Evolutionary conservation across 257 asterid genomes (phyloP), one percentile per base, ranked within the genome.

Genomic region (Przewalskia tangutica): DNA sequence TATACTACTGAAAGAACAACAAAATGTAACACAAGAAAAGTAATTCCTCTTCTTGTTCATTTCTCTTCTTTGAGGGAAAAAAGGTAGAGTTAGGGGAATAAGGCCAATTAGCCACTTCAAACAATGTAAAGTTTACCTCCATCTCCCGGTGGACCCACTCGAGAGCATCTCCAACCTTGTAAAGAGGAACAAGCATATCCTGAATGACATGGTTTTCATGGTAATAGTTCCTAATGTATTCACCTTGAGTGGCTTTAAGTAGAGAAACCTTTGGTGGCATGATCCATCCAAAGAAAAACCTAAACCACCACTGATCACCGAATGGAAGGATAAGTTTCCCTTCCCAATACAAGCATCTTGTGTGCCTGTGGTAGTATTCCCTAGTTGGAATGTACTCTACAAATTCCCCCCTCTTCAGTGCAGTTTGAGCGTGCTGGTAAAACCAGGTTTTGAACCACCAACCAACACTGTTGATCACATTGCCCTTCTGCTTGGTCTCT

Each of bases 401-500:
- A 62, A 94, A 94, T 85, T 93, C 97, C 11, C 97, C 98, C 81
- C 83, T 94, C 91, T 91, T 88, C 84, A 94, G 81, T 13, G 98
- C 97, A 1, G 97, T 89, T 79, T 93, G 97, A 3, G 98, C 98
- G 75, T 94, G 98, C 91, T 94, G 98, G 92, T 94, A 94, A 83
- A 94, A 94, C 98, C 98, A 94, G 8, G 97, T 90, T 73, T 94
- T 94, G 89, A 87, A 93, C 98, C 98, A 94, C 98, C 97, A 93
- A 48, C 98, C 91, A 16, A 93, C 93, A 42, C 85, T 82, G 66
- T 94, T 94, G 78, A 88, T 93, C 82, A 89, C 90, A 81, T 94
- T 94, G 8, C 97, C 96, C 91, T 93, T 93, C 94, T 85, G 51
- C 62, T 93, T 94, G 63, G 98, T 97, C 88, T 94, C 98, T 84